phyloP scores from a whole-genome alignment of 2,329 filamentous ascomycete genomes.

The Xylariaceae sp. region DNA sequence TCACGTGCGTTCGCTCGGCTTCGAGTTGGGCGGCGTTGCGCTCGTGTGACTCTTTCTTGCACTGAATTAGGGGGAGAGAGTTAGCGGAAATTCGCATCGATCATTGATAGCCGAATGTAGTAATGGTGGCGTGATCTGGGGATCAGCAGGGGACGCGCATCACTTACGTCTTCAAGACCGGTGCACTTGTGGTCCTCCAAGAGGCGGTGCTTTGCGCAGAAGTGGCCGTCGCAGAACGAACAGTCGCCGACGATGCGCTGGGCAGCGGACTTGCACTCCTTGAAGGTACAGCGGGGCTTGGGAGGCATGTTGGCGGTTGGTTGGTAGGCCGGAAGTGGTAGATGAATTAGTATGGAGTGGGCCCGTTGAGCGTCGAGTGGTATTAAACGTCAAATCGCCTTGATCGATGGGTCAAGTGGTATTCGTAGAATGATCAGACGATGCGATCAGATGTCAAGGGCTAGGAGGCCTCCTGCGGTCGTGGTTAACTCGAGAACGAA shows the following conservation, averaged over 20 bases:
- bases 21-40: constrained; percentile 90
- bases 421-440: neutral
- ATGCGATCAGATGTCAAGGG: neutral
- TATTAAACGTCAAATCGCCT: neutral
- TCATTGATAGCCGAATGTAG: neutral
- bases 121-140: neutral
- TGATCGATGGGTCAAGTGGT: neutral
- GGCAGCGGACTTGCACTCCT: constrained; percentile 80
- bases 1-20: constrained; percentile 86
- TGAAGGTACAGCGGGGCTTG: constrained; percentile 81
- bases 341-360: neutral
- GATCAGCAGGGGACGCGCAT: constrained; percentile 20
- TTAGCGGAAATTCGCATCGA: constrained; percentile 13
- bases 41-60: constrained; percentile 95
- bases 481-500: neutral
- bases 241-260: constrained; percentile 96
- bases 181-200: constrained; percentile 91
- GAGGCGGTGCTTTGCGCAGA: constrained; percentile 90
- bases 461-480: neutral
- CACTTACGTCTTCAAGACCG: constrained; percentile 77
- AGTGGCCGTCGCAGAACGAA: constrained; percentile 88
- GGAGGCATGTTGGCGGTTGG: constrained; percentile 59
- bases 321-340: neutral
- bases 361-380: neutral
- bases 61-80: constrained; percentile 43